Evolutionary conservation across 225 moss, liverwort and hornwort species (phyloP).

Genomic region (Physcomitrium patens): DNA sequence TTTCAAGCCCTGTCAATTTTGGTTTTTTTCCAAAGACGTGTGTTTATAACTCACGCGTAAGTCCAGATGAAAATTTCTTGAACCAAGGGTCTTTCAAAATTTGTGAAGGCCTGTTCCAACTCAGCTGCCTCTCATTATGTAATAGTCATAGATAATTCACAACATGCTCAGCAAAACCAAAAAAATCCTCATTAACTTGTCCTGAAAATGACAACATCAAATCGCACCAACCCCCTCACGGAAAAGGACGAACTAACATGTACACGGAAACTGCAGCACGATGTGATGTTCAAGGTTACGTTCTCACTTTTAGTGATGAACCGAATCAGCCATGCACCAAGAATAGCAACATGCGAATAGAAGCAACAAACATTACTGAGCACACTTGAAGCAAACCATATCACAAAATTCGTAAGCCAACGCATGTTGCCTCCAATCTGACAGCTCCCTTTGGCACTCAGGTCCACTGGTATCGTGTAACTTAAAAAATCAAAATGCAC

Average conservation of each 20-base stretch:
- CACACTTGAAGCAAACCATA: slow-evolving; percentile 96
- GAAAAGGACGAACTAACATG: slow-evolving; percentile 20
- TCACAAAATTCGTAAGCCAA: slow-evolving; percentile 86
- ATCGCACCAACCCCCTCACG: background rate
- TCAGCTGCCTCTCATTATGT: no score
- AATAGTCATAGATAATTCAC: no score
- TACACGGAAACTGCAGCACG: slow-evolving; percentile 8
- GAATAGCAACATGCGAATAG: slow-evolving; percentile 9
- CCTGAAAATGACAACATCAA: no score
- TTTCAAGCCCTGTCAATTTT: no score
- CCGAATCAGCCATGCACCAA: slow-evolving; percentile 7
- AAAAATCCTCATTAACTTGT: no score
- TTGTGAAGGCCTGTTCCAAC: no score
- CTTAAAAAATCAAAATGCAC: slow-evolving; percentile 34
- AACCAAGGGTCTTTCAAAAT: no score
- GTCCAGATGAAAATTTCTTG: no score
- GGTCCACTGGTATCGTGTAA: slow-evolving; percentile 89
- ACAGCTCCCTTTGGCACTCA: slow-evolving; percentile 99
- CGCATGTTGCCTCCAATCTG: slow-evolving; percentile 98
- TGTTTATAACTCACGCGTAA: no score
- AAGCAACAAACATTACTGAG: slow-evolving; percentile 58
- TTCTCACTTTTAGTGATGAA: background rate
- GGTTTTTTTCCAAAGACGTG: no score
- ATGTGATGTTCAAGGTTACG: background rate
- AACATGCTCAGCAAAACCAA: no score